Evolutionary conservation across 2,329 filamentous ascomycete species (phyloP).

Genomic region (Penicillium frequentans): DNA sequence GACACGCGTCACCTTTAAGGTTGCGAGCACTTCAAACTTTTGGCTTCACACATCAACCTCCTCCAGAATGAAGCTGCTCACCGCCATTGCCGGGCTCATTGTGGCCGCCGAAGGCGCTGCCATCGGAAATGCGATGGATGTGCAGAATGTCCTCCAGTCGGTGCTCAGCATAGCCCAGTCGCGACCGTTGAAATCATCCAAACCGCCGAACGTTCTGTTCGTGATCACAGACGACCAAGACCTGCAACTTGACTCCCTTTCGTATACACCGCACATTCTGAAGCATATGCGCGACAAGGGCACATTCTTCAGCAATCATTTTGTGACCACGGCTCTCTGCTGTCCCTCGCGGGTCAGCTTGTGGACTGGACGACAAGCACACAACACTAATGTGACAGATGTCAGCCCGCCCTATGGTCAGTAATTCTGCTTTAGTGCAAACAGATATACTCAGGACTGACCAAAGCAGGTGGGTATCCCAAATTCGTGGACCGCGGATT

Average conservation of each 20-base stretch:
- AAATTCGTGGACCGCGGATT: conserved; percentile 54
- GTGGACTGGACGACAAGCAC: conserved; percentile 65
- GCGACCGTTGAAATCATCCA: not conserved
- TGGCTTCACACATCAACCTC: not conserved
- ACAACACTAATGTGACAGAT: conserved; percentile 70
- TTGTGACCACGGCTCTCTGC: conserved; percentile 65
- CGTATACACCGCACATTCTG: conserved; percentile 60
- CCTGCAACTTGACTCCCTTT: conserved; percentile 59
- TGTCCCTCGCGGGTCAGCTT: conserved; percentile 67
- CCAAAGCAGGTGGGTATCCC: conserved; percentile 42
- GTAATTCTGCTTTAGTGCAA: not conserved
- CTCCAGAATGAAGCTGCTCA: conserved; percentile 21
- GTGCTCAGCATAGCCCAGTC: conserved; percentile 5
- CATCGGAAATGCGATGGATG: not conserved
- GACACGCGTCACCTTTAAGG: not conserved
- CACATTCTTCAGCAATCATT: conserved; percentile 62
- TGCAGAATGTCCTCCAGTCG: conserved; percentile 8
- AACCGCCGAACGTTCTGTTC: conserved; percentile 61
- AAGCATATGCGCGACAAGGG: conserved; percentile 60
- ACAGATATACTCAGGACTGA: not conserved
- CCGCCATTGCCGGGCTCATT: conserved; percentile 14
- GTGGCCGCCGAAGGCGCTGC: conserved; percentile 12
- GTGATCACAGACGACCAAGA: conserved; percentile 71
- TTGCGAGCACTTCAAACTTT: not conserved
- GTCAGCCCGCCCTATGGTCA: conserved; percentile 54